Evolutionary conservation across 495 filamentous ascomycete genomes (phyloP).

Genomic region (Aspergillus leporis): DNA sequence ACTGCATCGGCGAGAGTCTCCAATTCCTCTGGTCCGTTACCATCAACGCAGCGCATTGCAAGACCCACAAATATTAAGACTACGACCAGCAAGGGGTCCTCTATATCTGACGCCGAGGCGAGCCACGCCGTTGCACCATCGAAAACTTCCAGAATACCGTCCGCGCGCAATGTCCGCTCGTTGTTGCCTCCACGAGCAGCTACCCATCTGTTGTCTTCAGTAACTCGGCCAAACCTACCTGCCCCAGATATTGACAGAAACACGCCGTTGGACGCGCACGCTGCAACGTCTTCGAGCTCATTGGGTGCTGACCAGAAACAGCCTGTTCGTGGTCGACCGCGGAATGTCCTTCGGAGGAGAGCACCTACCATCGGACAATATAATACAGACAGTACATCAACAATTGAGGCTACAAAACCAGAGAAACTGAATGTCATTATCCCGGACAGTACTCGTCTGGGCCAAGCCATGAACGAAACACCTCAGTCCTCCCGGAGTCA

Average conservation of each 20-base stretch:
- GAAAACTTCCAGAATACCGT: constrained; percentile 21
- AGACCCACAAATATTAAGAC: constrained; percentile 25
- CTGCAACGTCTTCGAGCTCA: constrained; percentile 13
- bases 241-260: constrained; percentile 17
- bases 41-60: constrained; percentile 32
- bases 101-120: constrained; percentile 33
- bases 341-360: constrained; percentile 47
- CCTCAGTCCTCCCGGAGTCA: constrained; percentile 7
- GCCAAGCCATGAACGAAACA: constrained; percentile 13
- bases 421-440: constrained; percentile 42
- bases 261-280: constrained; percentile 22
- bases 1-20: constrained; percentile 18
- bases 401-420: constrained; percentile 12
- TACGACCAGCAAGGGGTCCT: constrained; percentile 30
- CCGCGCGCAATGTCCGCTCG: constrained; percentile 27
- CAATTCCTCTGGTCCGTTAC: constrained; percentile 17
- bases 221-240: constrained; percentile 6
- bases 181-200: constrained; percentile 37
- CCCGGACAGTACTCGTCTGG: constrained; percentile 22
- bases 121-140: constrained; percentile 24
- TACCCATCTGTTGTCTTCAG: constrained; percentile 18
- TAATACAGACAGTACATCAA: constrained; percentile 22
- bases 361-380: constrained; percentile 44
- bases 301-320: constrained; percentile 15
- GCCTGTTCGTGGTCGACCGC: constrained; percentile 27